Conservation (phyloP, 1,284 basidiomycete genomes). For the Schizopora paradoxa region DNA sequence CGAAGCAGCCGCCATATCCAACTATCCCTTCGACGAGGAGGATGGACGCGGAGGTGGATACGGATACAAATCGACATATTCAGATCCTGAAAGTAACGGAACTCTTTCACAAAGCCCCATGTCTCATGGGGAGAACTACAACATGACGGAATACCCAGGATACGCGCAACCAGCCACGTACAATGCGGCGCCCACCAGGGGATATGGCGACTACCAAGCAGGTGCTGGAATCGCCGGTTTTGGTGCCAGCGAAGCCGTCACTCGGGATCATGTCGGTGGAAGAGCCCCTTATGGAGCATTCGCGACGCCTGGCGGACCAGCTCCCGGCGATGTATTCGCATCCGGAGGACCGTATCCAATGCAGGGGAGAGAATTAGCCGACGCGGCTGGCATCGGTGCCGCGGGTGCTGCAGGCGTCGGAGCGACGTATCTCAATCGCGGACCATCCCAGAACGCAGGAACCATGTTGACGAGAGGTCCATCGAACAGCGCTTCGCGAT, state of each 20-base stretch:
- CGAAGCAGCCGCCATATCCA: conserved; percentile 44
- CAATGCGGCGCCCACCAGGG: too few relatives aligned
- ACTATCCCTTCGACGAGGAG: conserved; percentile 49
- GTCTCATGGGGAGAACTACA: conserved; percentile 35
- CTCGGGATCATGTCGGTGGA: conserved; percentile 1
- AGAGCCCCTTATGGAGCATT: conserved; percentile 33
- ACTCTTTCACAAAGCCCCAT: conserved; percentile 52
- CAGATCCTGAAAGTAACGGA: conserved; percentile 53
- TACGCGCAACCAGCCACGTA: too few relatives aligned
- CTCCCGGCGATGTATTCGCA: conserved; percentile 21
- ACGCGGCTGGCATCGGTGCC: conserved; percentile 10
- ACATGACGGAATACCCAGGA: conserved; percentile 44
- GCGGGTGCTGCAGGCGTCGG: conserved; percentile 15
- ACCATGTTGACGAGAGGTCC: conserved; percentile 1
- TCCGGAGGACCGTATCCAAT: conserved; percentile 19
- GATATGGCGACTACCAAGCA: conserved; percentile 2
- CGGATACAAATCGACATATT: conserved; percentile 35
- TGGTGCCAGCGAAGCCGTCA: conserved; percentile 26
- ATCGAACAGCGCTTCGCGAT: conserved; percentile 9
- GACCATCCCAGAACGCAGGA: conserved; percentile 13
- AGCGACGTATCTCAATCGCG: conserved; percentile 9
- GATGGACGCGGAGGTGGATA: conserved; percentile 30
- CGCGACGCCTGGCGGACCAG: conserved; percentile 27
- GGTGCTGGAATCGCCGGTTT: conserved; percentile 25
- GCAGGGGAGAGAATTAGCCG: conserved; percentile 18